Conservation (phyloP, 345 rosid genomes). For the Populus alba region DNA sequence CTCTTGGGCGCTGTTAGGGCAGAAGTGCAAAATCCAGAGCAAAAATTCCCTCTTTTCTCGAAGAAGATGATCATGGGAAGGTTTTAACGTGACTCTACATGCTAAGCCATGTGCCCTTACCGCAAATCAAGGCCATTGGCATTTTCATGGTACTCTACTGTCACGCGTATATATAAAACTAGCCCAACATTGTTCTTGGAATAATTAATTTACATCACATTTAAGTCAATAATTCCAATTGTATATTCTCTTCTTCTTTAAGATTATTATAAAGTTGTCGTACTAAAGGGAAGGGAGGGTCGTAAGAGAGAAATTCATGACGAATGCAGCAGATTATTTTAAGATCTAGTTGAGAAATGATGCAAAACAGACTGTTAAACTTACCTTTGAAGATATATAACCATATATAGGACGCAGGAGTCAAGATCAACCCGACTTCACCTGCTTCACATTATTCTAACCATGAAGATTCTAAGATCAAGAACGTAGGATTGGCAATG, state of each 20-base stretch:
- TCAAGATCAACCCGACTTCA: no score
- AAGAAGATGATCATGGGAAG: neutral
- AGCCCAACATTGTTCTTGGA: neutral
- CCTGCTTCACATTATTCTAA: neutral
- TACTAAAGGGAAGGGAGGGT: no score
- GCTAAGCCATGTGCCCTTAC: slow-evolving; percentile 9
- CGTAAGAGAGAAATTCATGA: no score
- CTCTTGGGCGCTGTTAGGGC: neutral
- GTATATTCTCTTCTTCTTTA: no score
- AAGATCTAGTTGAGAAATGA: no score
- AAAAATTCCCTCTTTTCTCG: slow-evolving; percentile 21
- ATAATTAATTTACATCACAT: neutral
- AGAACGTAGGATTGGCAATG: no score
- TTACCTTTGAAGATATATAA: no score
- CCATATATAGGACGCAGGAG: neutral
- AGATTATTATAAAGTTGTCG: no score
- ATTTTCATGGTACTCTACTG: neutral
- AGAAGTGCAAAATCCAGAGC: slow-evolving; percentile 1
- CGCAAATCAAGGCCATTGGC: slow-evolving; percentile 1
- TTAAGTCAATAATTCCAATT: no score
- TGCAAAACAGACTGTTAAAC: no score
- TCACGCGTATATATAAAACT: neutral
- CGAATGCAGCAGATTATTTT: no score
- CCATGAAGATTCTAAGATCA: no score
- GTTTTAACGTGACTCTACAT: neutral